phyloP scores from a whole-genome alignment of 805 yeast genomes.

The Komagataella mondaviorum region DNA sequence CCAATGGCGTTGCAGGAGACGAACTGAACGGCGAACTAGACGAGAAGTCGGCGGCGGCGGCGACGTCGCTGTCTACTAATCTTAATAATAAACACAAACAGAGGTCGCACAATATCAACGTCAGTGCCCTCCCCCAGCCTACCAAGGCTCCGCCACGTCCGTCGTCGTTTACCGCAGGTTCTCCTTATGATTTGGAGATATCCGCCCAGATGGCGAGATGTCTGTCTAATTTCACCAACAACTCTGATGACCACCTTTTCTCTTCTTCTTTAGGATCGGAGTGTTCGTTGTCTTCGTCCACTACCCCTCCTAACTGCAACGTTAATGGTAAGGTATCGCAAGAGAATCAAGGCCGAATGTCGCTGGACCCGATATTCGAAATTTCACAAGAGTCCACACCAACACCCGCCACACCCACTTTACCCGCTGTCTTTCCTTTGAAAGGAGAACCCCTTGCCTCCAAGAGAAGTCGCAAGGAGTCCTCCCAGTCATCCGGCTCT shows the following conservation, averaged over 20 bases:
- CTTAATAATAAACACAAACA: slow-evolving; percentile 1
- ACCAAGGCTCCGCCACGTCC: slow-evolving; percentile 3
- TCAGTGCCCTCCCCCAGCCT: background rate
- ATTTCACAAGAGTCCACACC: slow-evolving; percentile 17
- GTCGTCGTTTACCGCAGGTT: slow-evolving; percentile 5
- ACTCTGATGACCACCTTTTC: slow-evolving; percentile 5
- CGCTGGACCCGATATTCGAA: slow-evolving; percentile 18
- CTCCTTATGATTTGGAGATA: slow-evolving; percentile 23
- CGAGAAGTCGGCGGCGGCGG: slow-evolving; percentile 2
- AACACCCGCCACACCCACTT: slow-evolving; percentile 8
- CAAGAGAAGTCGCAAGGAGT: slow-evolving; percentile 1
- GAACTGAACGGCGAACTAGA: slow-evolving; percentile 4
- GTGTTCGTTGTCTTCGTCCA: background rate
- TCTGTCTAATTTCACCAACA: slow-evolving; percentile 6
- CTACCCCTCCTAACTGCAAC: background rate
- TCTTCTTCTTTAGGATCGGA: slow-evolving; percentile 20
- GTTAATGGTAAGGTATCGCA: slow-evolving; percentile 4
- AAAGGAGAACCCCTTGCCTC: slow-evolving; percentile 1
- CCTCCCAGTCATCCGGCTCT: background rate
- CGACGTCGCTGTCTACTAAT: slow-evolving; percentile 1
- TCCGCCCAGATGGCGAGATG: slow-evolving; percentile 32
- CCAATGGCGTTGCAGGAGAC: slow-evolving; percentile 3
- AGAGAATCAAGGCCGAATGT: slow-evolving; percentile 9
- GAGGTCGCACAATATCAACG: slow-evolving; percentile 1
- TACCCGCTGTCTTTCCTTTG: slow-evolving; percentile 1